Percentiles rank a stretch among this genome's conserved stretches.
These are phyloP conservation scores for Linanthus parryae DNA, from an alignment of 148 eudicot species.

Conservation along the genomic window DNA sequence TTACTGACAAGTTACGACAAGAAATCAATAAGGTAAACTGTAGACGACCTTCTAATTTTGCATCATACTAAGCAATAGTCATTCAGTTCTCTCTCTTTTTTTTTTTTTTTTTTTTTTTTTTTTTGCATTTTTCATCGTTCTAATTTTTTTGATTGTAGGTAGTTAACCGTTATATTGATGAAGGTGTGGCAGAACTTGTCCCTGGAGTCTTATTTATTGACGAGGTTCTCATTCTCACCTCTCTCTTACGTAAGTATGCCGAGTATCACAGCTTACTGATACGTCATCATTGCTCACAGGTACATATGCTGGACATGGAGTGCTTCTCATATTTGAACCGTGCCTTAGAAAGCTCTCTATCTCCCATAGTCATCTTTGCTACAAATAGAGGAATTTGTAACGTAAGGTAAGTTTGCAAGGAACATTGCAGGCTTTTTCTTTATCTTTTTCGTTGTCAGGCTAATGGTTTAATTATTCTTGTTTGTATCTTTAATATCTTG, in stretches of 20 bases:
- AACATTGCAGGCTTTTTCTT: no score
- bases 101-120: background rate
- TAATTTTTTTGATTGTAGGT: slow-evolving; percentile 43
- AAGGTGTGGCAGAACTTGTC: slow-evolving; percentile 95
- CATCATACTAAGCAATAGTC: background rate
- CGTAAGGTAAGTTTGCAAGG: slow-evolving; percentile 53
- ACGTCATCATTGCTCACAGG: slow-evolving; percentile 36
- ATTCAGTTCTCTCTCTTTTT: background rate
- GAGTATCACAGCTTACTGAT: background rate
- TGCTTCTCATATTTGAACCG: slow-evolving; percentile 97
- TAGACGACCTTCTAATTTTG: background rate
- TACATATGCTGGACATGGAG: slow-evolving; percentile 96
- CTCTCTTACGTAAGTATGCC: slow-evolving; percentile 6
- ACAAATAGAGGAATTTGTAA: slow-evolving; percentile 94
- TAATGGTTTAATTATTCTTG: no score
- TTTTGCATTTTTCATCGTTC: background rate
- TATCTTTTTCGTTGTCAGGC: no score
- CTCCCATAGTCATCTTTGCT: slow-evolving; percentile 96
- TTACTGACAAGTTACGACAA: slow-evolving; percentile 91
- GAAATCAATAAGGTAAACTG: slow-evolving; percentile 81
- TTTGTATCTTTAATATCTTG: no score
- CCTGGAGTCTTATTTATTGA: slow-evolving; percentile 97
- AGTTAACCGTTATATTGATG: slow-evolving; percentile 91
- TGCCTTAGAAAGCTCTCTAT: slow-evolving; percentile 86
- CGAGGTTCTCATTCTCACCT: slow-evolving; percentile 45